Base-by-base conservation (phyloP, 495 filamentous ascomycete genomes). In the Neohortaea acidophila region DNA sequence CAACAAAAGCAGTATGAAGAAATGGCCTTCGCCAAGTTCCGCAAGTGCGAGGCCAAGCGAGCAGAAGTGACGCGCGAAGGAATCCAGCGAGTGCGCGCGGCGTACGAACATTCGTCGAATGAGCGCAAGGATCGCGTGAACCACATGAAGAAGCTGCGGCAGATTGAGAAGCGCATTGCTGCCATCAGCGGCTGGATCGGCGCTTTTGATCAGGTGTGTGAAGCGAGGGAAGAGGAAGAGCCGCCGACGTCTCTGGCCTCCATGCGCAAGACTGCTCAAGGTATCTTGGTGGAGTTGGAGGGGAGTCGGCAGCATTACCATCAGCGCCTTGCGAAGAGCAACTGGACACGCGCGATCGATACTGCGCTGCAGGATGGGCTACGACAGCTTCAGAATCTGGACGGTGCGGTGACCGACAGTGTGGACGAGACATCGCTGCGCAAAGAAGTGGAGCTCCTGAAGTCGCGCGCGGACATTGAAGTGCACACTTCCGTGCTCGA, bases 1-100 rank as follows among this genome's bases (percentile, higher is more conserved):
- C 83, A 93, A 51, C 81, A 92, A 51, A 93, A 82, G 57, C 81
- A 96, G 40, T 74, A 73, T n/a, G 92, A 96, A 52, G 77, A 69
- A 25, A 63, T 73, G 2, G 85, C 84, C 30, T 91, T 92, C 54
- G 68, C 70, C 45, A 96, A 94, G 57, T 92, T 94, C 60, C 72
- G 71, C 48, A 93, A 91, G 53, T 80, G 84, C 49, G 73, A 66
- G 21, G 81, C 84, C 49, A 93, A 93, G 66, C 77, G 80, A 36
- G 80, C 85, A 32, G 60, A 59, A 33, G 70, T 81, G 21, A 68
- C 82, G n/a, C 72, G 73, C 37, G 89, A 96, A 54, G 84, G 82
- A 13, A 60, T 89, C n/a, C 58, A 68, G 33, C 70, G 91, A 24
- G 75, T 99, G 39, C 75, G 83, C 21, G 68, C 62, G 28, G 82